phyloP scores from a whole-genome alignment of 2,329 filamentous ascomycete genomes.

The Fusarium poae region DNA sequence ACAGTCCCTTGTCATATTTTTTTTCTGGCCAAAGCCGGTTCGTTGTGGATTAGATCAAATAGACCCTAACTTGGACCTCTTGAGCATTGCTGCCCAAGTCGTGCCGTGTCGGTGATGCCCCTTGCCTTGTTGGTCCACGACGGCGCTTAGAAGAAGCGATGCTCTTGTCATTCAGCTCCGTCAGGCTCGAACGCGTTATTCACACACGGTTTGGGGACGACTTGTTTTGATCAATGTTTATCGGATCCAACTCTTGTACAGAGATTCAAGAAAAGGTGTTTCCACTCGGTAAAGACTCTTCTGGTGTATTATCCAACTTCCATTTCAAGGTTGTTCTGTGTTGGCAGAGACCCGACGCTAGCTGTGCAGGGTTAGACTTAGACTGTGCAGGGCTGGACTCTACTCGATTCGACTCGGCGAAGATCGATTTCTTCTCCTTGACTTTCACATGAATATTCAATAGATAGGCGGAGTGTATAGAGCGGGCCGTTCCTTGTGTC shows the following conservation, averaged over 20 bases:
- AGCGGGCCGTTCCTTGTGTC: constrained; percentile 41
- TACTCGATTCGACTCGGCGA: constrained; percentile 10
- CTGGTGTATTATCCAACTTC: constrained; percentile 15
- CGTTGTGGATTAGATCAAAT: constrained; percentile 21
- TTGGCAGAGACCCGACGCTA: constrained; percentile 34
- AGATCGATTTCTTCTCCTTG: constrained; percentile 9
- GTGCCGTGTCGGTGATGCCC: constrained; percentile 37
- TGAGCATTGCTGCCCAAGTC: constrained; percentile 42
- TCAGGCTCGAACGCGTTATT: constrained; percentile 4
- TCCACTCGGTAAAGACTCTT: constrained; percentile 23
- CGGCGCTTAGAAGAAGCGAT: constrained; percentile 37
- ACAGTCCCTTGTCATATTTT: constrained; percentile 5
- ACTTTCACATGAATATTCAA: constrained; percentile 22
- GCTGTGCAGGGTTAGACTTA: constrained; percentile 13
- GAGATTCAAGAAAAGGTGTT: constrained; percentile 18
- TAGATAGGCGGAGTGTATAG: constrained; percentile 15
- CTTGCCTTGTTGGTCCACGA: constrained; percentile 36
- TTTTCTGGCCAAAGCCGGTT: constrained; percentile 18
- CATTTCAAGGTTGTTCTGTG: constrained; percentile 33
- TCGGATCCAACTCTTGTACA: constrained; percentile 26
- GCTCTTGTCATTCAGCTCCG: neutral
- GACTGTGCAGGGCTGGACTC: constrained; percentile 14
- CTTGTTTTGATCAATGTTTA: constrained; percentile 1
- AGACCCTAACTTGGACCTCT: constrained; percentile 16
- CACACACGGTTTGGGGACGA: neutral